These are phyloP conservation scores for Rhododendron molle DNA, from an alignment of 148 eudicot species.

Conservation along the genomic window DNA sequence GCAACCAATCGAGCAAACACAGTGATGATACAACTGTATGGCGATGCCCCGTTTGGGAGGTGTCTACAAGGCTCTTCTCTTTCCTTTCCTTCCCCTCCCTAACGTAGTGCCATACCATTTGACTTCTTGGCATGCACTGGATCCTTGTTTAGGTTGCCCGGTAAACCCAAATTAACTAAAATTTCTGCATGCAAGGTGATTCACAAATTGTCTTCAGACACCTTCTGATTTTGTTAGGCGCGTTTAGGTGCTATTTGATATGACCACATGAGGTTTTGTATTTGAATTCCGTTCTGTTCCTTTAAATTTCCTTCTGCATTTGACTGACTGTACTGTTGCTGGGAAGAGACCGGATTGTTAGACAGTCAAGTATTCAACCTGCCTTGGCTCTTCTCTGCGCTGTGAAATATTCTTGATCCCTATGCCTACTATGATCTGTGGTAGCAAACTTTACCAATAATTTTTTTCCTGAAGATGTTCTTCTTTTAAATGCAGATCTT, in stretches of 20 bases:
- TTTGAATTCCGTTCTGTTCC: neutral
- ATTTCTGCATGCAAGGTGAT: neutral
- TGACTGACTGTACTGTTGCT: neutral
- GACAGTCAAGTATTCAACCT: neutral
- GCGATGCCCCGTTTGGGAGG: too few species aligned
- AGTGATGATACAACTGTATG: too few species aligned
- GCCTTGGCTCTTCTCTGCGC: too few species aligned
- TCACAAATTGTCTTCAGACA: neutral
- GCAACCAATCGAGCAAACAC: too few species aligned
- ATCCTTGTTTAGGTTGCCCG: too few species aligned
- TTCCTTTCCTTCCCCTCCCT: neutral
- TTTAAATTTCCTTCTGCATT: neutral
- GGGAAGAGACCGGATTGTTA: neutral
- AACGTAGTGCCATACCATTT: too few species aligned
- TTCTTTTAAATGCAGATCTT: conserved; percentile 45
- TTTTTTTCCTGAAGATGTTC: neutral
- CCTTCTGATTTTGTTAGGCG: neutral
- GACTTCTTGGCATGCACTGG: too few species aligned
- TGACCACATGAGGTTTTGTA: too few species aligned
- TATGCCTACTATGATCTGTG: neutral
- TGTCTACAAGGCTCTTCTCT: neutral
- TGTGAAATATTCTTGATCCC: neutral
- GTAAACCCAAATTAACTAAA: neutral
- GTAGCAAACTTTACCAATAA: neutral
- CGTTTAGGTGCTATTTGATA: too few species aligned